Percentiles rank a stretch among this genome's conserved stretches.
Conservation (phyloP, 2,329 filamentous ascomycete species). For the Sporothrix brunneoviolacea region DNA sequence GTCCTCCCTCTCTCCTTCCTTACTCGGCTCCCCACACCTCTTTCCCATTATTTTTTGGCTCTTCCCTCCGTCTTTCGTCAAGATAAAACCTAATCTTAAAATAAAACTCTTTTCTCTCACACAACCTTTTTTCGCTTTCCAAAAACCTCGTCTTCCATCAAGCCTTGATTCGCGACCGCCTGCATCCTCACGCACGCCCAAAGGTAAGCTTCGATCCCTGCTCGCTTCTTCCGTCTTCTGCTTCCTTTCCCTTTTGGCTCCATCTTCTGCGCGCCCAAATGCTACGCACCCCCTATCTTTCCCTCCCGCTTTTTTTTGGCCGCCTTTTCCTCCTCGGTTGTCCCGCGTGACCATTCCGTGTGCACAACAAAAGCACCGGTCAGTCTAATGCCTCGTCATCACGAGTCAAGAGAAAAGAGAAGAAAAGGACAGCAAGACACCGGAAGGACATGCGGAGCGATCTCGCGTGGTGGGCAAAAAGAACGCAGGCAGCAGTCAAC, state of each 20-base stretch:
- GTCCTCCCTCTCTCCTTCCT: slow-evolving; percentile 2
- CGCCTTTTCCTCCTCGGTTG: neutral
- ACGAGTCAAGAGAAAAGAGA: slow-evolving; percentile 7
- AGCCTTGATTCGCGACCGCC: neutral
- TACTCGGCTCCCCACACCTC: slow-evolving; percentile 4
- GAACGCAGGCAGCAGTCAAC: slow-evolving; percentile 1
- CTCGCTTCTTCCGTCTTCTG: neutral
- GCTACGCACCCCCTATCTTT: no score
- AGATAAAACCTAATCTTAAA: slow-evolving; percentile 9
- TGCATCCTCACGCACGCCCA: neutral
- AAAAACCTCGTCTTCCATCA: neutral
- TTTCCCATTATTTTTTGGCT: slow-evolving; percentile 6
- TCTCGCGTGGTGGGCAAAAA: no score
- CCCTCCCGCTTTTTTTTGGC: neutral
- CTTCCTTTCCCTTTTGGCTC: slow-evolving; percentile 1
- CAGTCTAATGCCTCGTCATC: slow-evolving; percentile 5
- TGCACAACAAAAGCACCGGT: neutral
- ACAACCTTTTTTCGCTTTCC: neutral
- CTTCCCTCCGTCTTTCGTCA: neutral
- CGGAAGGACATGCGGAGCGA: neutral
- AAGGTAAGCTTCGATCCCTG: no score
- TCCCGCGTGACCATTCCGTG: slow-evolving; percentile 8
- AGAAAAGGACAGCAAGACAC: neutral
- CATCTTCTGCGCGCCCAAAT: neutral
- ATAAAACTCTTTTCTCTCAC: neutral